Conservation (phyloP, 441 rosid genomes). For the Pelargonium citronellum region DNA sequence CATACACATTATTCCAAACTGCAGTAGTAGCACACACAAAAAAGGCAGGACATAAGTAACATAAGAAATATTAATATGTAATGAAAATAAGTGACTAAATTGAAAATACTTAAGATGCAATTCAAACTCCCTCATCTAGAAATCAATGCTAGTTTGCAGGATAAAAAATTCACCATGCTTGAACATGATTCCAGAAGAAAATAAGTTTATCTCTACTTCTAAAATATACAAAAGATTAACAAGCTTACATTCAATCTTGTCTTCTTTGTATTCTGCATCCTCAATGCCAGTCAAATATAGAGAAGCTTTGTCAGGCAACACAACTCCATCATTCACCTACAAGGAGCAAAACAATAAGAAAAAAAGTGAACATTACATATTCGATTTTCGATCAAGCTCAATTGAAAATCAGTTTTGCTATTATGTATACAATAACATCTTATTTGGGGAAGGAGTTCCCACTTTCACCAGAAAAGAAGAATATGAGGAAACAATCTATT, state of each 20-base stretch:
- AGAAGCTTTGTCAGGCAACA: slow-evolving; percentile 93
- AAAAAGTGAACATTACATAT: neutral
- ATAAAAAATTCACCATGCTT: neutral
- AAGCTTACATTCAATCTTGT: slow-evolving; percentile 85
- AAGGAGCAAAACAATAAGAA: slow-evolving; percentile 17
- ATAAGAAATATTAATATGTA: neutral
- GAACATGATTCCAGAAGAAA: neutral
- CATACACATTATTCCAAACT: slow-evolving; percentile 96
- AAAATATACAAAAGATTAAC: slow-evolving; percentile 6
- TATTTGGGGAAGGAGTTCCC: too few relatives aligned
- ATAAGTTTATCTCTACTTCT: neutral
- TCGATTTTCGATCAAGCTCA: neutral
- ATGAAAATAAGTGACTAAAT: neutral
- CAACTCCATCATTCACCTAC: slow-evolving; percentile 75
- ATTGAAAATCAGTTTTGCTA: neutral
- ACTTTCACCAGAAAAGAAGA: too few relatives aligned
- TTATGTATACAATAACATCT: too few relatives aligned
- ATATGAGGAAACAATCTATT: too few relatives aligned
- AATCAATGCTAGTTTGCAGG: slow-evolving; percentile 12
- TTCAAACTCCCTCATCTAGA: neutral
- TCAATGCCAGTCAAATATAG: slow-evolving; percentile 87
- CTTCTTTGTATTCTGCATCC: slow-evolving; percentile 94
- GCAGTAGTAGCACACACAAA: slow-evolving; percentile 9
- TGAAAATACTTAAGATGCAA: neutral
- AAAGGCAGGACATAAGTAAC: slow-evolving; percentile 1